Evolutionary conservation across 305 asterid species (phyloP), one percentile per base, ranked within the genome.

Genomic region (Solanum chacoense): DNA sequence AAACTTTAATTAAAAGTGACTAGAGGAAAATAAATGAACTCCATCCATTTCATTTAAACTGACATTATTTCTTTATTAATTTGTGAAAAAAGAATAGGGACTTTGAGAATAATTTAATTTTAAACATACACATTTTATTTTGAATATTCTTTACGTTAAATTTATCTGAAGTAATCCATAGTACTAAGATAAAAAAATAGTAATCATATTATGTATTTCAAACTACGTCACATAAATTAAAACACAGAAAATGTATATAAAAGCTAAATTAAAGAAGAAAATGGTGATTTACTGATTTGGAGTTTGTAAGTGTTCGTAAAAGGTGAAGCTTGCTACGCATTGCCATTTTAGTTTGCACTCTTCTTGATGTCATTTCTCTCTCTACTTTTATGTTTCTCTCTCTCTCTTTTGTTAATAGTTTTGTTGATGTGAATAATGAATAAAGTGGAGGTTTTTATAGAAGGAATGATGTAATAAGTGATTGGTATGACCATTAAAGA

Each of bases 261-360:
- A 63, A 63, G 6, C 72, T 63, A 63, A 63, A 67, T 29, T 72
- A 72, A 40, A 80, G 35, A 40, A 40, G 67, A 80, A 40, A 26
- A 40, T 11, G 7, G 4, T 55, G 38, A 7, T 28, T 84, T 84
- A 55, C 87, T 18, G 87, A 84, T 50, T 84, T 84, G 72, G 87
- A 84, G 45, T 84, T 84, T 4, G 74, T 20, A 11, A 84, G 87
- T 45, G 42, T 45, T 84, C 72, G 3, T 65, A 84, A 50, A 50
- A 50, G 37, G 40, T 84, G 22, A 55, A 84, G 72, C 87, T 84
- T 84, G 42, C 72, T 81, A 12, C 16, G 36, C 26, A 16, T 18
- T 34, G 45, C 45, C 29, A 75, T 34, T 75, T 75, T 73, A 69
- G 91, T 92, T 67, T 90, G 93, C 89, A 90, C 74, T 88, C 91